Base-by-base conservation (phyloP, 345 rosid species). In the Aegle marmelos region DNA sequence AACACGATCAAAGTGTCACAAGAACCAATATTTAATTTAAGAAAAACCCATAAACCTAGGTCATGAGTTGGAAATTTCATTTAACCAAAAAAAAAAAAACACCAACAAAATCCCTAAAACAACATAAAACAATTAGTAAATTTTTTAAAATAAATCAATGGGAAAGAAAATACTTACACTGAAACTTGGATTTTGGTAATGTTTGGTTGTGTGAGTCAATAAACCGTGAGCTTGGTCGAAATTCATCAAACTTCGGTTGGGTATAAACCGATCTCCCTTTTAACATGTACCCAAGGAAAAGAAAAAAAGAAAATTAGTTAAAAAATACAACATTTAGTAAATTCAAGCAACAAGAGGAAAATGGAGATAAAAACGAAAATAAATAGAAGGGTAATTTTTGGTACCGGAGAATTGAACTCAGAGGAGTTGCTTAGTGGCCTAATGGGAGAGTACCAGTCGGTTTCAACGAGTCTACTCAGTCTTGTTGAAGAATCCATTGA, bases 241-340 rank as follows among this genome's bases (percentile, higher is more conserved):
- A 84, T 89, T 82, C 89, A 89, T 89, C 85, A 86, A 85, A 84
- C 90, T 84, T 73, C 87, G 62, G 68, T 77, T 89, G 37, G 92
- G 90, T 74, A 87, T 76, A 64, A 86, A 87, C 57, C 88, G 84
- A 48, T 83, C 89, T 9, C 90, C 92, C 89, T 89, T 41, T 66
- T 53, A 19, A 25, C 37, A 22, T 13, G 56, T 31, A 80, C 27
- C 73, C 66, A 36, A n/a, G 77, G 74, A 41, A 22, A 37, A 16
- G 2, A 17, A 37, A 37, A 31, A 1, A 31, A 31, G 33, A 31
- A 9, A 1, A 37, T 7, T n/a, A 53, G 4, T 41, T 39, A 2
- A 27, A 62, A 56, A 58, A 50, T 16, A 33, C 22, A 50, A 1
- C 56, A 28, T 24, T 41, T 22, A 30, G n/a, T 10, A 28, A 41